Evolutionary conservation across 139 green algal genomes (phyloP), one percentile per base, ranked within the genome.

Genomic region (Microglena sp.): DNA sequence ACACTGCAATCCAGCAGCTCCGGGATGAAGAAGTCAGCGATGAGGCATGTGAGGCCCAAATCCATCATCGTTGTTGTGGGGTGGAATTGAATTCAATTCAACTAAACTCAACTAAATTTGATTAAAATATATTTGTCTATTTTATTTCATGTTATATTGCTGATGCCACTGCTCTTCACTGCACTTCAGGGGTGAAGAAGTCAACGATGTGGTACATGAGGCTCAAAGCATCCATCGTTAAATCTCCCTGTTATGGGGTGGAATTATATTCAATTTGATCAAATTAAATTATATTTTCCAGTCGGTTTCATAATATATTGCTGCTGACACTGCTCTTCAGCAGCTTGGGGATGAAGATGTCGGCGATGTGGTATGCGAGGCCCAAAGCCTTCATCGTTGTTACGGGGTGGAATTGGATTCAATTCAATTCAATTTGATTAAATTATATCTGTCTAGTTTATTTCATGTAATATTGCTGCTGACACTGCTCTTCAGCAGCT

Each of bases 311-410:
- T n/a, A n/a, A n/a, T 11, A 4, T 29, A 2, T 28, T 36, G 31
- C n/a, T 31, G 45, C n/a, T 58, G 24, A 8, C 58, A 5, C 45
- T 15, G 31, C 5, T 22, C 32, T 7, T 26, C 36, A 35, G 22
- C 32, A 95, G 71, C 76, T 95, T 90, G 0, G 77, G 72, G 33
- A 96, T 27, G 45, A 81, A 83, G 15, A 95, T 34, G 68, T 96
- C 90, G 11, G 70, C 67, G 0, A 95, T 7, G 64, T 95, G 88
- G 70, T 90, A 94, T 0, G 77, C 67, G 32, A 90, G 22, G 4
- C 84, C 87, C 2, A 66, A 36, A 3, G 79, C 77, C 0, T 46
- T n/a, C 33, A 67, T 5, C 24, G 28, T 54, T 55, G n/a, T n/a
- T n/a, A n/a, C n/a, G n/a, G n/a, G n/a, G n/a, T n/a, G n/a, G n/a